Base-by-base conservation (phyloP, 179 eudicot genomes). In the Spergularia azorica region DNA sequence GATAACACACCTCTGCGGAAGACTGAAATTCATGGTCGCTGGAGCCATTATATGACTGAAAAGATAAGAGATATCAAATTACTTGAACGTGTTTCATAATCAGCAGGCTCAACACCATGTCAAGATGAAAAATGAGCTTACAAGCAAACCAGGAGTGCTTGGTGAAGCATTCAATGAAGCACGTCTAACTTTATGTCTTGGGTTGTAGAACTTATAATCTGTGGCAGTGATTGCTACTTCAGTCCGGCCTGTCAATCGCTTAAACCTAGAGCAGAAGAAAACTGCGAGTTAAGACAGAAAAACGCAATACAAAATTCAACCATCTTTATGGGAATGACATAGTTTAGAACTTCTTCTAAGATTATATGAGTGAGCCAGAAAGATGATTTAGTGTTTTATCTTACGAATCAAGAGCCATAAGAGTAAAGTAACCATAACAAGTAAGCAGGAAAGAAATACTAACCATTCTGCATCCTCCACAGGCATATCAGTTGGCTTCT, bases 171-270 rank as follows among this genome's bases (percentile, higher is more conserved):
- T 88, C 71, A 91, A 83, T 43, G 86, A 70, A 60, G 81, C 80
- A 69, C 97, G 97, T 79, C 99, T 87, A 67, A 90, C 87, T 79
- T 95, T 93, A 84, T 88, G 97, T 77, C 99, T 90, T 71, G 99
- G 99, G 71, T 91, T 88, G 85, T 95, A 95, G 79, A 95, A 95
- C 80, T 95, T 95, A 78, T 91, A 95, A 85, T 95, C 97, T 68
- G 83, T 76, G 18, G 92, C 84, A 72, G 90, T 83, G 39, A 93
- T 67, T 72, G 89, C 85, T 57, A 93, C 91, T 89, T 91, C 99
- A 71, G 82, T 77, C 57, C 97, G 86, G 62, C 99, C 97, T 0
- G 99, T 95, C 80, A 95, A 81, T 70, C 89, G 81, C 85, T 86
- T 93, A 74, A 95, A 95, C 98, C 98, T 95, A 82, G 55, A 85